A percentile compares a stretch with the other conserved stretches of the same genome.
Conservation (phyloP, 768 basidiomycete genomes). For the Amanita thiersii region DNA sequence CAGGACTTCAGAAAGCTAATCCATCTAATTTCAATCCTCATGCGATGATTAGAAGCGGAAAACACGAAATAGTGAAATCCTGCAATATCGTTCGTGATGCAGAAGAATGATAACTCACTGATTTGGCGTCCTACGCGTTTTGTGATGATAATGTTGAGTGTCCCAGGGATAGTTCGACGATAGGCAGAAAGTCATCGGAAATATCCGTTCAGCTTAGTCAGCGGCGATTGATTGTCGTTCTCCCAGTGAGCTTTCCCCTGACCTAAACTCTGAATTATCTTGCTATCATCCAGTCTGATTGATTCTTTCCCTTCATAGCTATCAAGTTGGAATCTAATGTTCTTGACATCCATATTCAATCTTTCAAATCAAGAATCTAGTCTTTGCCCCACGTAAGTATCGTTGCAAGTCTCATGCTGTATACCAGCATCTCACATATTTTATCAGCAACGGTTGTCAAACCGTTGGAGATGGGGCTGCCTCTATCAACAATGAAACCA, state of each 20-base stretch:
- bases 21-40: slow-evolving; percentile 32
- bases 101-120: background rate
- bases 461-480: slow-evolving; percentile 97
- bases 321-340: slow-evolving; percentile 87
- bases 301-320: slow-evolving; percentile 22
- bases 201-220: background rate
- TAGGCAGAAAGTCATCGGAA: background rate
- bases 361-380: slow-evolving; percentile 74
- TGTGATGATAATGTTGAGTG: background rate
- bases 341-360: slow-evolving; percentile 66
- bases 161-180: background rate
- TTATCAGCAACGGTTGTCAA: slow-evolving; percentile 83
- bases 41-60: slow-evolving; percentile 9
- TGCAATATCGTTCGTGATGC: background rate
- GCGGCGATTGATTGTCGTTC: background rate
- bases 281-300: slow-evolving; percentile 15
- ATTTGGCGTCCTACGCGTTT: background rate
- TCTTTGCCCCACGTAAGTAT: slow-evolving; percentile 86
- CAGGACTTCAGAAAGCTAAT: slow-evolving; percentile 30
- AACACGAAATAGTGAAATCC: slow-evolving; percentile 2
- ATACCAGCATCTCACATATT: slow-evolving; percentile 12
- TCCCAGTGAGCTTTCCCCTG: background rate
- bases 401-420: background rate
- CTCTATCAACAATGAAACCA: slow-evolving; percentile 69
- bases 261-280: background rate